Percentiles rank a stretch among this genome's conserved stretches.
These are phyloP conservation scores for Anethum foeniculum DNA, from an alignment of 140 eudicot genomes.

Conservation along the genomic window DNA sequence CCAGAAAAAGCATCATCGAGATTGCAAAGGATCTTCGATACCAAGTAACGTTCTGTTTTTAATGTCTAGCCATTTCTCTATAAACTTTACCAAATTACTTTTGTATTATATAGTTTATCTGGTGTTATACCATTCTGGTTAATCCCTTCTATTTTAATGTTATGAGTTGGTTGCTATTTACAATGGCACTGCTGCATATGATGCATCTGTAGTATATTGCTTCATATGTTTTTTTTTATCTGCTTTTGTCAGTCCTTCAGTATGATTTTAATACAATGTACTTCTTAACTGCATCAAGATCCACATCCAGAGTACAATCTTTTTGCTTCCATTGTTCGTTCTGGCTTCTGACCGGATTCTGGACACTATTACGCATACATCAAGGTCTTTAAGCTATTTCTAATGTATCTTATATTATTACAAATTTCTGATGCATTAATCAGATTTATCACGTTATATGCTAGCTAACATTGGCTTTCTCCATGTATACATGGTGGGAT, in stretches of 20 bases:
- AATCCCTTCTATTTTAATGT: not conserved
- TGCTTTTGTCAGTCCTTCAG: not conserved
- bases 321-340: conserved; percentile 92
- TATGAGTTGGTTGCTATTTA: not conserved
- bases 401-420: conserved; percentile 3
- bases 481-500: conserved; percentile 60
- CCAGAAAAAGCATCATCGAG: no score
- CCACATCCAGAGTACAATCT: conserved; percentile 76
- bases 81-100: no score
- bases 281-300: conserved; percentile 46
- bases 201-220: not conserved
- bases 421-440: not conserved
- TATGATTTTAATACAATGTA: conserved; percentile 2
- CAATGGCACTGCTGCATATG: no score
- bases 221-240: not conserved
- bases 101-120: no score
- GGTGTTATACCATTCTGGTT: not conserved
- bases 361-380: conserved; percentile 98
- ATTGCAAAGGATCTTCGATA: no score
- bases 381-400: conserved; percentile 48
- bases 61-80: no score
- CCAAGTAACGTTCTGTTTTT: no score
- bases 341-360: conserved; percentile 91
- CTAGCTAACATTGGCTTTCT: conserved; percentile 16
- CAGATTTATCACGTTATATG: conserved; percentile 6